A percentile compares a stretch with the other conserved stretches of the same genome.
Conservation (phyloP, 352 stramenopile genomes). For the Pythium insidiosum region DNA sequence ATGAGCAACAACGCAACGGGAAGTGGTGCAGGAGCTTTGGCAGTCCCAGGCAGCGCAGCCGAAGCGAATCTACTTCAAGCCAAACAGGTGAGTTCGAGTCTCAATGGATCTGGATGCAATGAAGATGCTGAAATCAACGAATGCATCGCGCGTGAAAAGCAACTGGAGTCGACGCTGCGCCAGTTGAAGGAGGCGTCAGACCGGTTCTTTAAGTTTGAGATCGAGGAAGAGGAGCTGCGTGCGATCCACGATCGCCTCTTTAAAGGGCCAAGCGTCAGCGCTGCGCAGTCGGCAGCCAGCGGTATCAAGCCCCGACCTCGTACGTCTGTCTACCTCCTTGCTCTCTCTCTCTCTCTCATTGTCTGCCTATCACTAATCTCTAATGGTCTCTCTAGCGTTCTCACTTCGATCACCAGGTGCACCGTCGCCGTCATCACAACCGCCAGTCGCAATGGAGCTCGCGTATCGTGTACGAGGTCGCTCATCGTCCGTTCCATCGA, state of each 20-base stretch:
- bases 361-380: no score
- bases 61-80: conserved; percentile 14
- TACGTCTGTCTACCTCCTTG: conserved; percentile 7
- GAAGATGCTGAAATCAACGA: no score
- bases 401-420: conserved; percentile 9
- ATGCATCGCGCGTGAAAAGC: conserved; percentile 21
- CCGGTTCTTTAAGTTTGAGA: conserved; percentile 91
- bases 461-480: conserved; percentile 59
- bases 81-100: conserved; percentile 20
- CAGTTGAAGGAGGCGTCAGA: conserved; percentile 75
- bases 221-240: conserved; percentile 90
- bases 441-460: conserved; percentile 27
- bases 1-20: no score
- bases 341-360: background rate
- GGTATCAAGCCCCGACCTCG: conserved; percentile 18
- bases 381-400: no score
- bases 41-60: background rate
- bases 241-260: conserved; percentile 49
- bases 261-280: conserved; percentile 14
- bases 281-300: background rate
- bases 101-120: background rate
- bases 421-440: no score
- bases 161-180: conserved; percentile 50
- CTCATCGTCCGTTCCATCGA: conserved; percentile 7
- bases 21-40: background rate